phyloP scores from a whole-genome alignment of 1,284 basidiomycete species.

The Afroboletus lepidellus region DNA sequence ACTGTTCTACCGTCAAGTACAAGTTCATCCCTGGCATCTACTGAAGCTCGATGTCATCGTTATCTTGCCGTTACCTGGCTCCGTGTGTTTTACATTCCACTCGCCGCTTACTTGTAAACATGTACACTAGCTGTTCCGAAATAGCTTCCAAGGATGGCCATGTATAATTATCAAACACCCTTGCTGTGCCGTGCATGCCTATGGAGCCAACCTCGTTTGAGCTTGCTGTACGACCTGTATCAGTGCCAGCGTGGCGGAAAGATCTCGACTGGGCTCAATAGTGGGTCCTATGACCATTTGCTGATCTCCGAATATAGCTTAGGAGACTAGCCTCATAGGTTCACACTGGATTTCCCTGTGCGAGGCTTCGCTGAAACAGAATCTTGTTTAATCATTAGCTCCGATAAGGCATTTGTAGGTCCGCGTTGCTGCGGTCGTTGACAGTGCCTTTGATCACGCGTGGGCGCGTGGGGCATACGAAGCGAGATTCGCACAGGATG shows the following conservation, averaged over 20 bases:
- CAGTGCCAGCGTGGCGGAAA: background rate
- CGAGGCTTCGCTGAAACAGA: slow-evolving; percentile 12
- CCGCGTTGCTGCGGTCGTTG: slow-evolving; percentile 18
- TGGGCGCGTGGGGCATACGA: slow-evolving; percentile 6
- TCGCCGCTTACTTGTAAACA: background rate
- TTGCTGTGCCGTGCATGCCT: background rate
- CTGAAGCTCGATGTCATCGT: slow-evolving; percentile 21
- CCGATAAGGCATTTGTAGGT: slow-evolving; percentile 19
- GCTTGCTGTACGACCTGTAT: slow-evolving; percentile 15
- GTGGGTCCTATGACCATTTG: too few relatives aligned
- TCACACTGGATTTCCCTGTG: background rate
- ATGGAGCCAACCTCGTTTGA: slow-evolving; percentile 6
- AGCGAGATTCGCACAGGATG: slow-evolving; percentile 11
- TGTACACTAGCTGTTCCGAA: too few relatives aligned
- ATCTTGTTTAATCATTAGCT: background rate
- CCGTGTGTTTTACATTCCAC: background rate
- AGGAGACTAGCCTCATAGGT: background rate
- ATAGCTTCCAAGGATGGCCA: too few relatives aligned
- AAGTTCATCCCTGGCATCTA: slow-evolving; percentile 85
- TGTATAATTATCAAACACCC: background rate
- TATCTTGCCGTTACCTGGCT: background rate
- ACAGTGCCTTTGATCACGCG: slow-evolving; percentile 9
- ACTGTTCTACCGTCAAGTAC: slow-evolving; percentile 83
- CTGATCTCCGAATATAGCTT: too few relatives aligned
- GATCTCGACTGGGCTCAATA: too few relatives aligned